A percentile compares a stretch with the other conserved stretches of the same genome.
These are phyloP conservation scores for Leishmania tropica DNA, from an alignment of 208 protist species.

Conservation along the genomic window DNA sequence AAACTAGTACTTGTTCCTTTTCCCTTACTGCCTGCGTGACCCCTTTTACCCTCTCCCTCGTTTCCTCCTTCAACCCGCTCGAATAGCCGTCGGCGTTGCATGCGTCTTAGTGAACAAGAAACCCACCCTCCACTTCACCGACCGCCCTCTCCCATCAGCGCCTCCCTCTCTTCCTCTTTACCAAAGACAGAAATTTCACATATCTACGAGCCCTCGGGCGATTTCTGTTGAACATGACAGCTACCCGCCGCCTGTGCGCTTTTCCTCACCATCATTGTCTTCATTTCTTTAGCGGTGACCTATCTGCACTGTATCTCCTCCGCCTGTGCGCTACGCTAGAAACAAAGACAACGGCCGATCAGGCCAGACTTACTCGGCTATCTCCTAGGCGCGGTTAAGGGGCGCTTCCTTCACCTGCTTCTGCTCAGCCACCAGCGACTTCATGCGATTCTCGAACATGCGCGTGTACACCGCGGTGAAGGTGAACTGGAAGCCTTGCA, in stretches of 20 bases:
- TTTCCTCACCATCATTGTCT: not conserved
- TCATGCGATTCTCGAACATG: slow-evolving; percentile 28
- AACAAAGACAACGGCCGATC: not conserved
- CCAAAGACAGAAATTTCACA: not conserved
- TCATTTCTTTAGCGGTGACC: not conserved
- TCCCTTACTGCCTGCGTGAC: not conserved
- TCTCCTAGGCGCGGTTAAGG: not conserved
- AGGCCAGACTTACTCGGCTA: slow-evolving; percentile 2
- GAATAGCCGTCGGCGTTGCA: not conserved
- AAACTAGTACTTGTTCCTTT: not conserved
- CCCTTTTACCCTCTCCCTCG: not conserved
- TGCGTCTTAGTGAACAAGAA: not conserved
- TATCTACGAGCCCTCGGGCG: not conserved
- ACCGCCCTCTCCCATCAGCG: not conserved
- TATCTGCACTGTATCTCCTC: not conserved
- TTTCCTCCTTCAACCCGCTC: not conserved
- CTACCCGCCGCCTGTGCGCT: not conserved
- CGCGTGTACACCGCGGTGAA: slow-evolving; percentile 27
- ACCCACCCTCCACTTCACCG: not conserved
- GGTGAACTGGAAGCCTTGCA: slow-evolving; percentile 29
- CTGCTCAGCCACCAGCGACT: slow-evolving; percentile 31
- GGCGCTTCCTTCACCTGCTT: slow-evolving; percentile 18
- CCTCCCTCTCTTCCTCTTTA: not conserved
- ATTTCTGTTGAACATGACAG: not conserved
- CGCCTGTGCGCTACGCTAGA: not conserved